Conservation (phyloP, 257 asterid species). For the Solanum okadae region DNA sequence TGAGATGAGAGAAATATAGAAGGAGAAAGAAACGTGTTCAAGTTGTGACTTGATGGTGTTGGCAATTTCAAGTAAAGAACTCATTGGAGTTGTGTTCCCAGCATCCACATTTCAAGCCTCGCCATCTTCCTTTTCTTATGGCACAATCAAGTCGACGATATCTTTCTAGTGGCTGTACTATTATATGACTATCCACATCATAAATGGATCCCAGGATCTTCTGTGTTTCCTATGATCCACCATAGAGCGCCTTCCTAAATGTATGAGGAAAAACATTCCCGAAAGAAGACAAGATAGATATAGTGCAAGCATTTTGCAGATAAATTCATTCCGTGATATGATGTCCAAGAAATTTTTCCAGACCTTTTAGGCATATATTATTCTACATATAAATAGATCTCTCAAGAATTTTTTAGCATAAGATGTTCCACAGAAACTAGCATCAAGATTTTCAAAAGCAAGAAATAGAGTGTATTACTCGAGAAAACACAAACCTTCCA, state of each 20-base stretch:
- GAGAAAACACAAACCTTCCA: neutral
- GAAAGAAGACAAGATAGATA: neutral
- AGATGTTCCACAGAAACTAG: neutral
- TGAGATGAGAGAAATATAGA: neutral
- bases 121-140: neutral
- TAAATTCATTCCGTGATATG: neutral
- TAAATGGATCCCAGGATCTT: neutral
- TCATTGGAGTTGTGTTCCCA: neutral
- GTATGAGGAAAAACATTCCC: neutral
- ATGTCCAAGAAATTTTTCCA: neutral
- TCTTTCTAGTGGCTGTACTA: neutral
- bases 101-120: neutral
- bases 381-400: neutral
- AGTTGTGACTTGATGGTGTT: neutral
- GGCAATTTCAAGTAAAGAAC: neutral
- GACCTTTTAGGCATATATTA: neutral
- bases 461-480: neutral
- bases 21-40: neutral
- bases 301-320: neutral
- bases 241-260: neutral
- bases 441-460: neutral
- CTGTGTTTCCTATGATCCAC: neutral
- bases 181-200: neutral
- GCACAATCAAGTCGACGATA: neutral
- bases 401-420: neutral